Conservation (phyloP, 192 early-diverging fungal species). For the Endogone sp. region DNA sequence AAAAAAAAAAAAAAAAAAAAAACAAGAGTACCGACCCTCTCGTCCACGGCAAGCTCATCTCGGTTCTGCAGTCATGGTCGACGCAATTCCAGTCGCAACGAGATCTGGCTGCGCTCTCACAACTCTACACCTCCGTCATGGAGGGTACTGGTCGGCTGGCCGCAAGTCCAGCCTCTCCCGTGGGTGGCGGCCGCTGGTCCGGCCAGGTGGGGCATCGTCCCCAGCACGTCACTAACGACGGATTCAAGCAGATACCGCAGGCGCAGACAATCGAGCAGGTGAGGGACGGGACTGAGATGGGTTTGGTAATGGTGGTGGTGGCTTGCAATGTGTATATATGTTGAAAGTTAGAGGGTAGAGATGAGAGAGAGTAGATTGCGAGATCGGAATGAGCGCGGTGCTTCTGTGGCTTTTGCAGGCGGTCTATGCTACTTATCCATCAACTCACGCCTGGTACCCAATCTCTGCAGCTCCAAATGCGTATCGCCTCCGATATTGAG, state of each 20-base stretch:
- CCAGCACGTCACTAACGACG: neutral
- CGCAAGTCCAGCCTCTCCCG: neutral
- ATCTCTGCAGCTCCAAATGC: neutral
- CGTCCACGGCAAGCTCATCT: conserved; percentile 19
- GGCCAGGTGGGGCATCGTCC: neutral
- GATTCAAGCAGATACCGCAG: neutral
- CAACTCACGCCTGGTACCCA: neutral
- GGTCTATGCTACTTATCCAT: no score
- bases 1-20: no score
- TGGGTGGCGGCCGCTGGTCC: no score
- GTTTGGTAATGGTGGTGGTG: neutral
- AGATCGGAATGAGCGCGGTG: neutral
- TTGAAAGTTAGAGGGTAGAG: neutral
- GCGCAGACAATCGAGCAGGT: neutral
- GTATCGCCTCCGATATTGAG: conserved; percentile 31
- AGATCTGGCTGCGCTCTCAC: conserved; percentile 12
- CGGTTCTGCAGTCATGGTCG: conserved; percentile 23
- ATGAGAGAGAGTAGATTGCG: neutral
- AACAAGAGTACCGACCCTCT: conserved; percentile 16
- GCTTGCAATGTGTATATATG: neutral
- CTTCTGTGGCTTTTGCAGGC: no score
- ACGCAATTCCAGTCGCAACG: conserved; percentile 16
- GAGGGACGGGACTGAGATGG: no score
- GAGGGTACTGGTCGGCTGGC: conserved; percentile 11
- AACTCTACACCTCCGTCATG: conserved; percentile 14